A percentile compares a stretch with the other conserved stretches of the same genome.
These are phyloP conservation scores for Sporothrix brunneoviolacea DNA, from an alignment of 2,329 filamentous ascomycete genomes.

Conservation along the genomic window DNA sequence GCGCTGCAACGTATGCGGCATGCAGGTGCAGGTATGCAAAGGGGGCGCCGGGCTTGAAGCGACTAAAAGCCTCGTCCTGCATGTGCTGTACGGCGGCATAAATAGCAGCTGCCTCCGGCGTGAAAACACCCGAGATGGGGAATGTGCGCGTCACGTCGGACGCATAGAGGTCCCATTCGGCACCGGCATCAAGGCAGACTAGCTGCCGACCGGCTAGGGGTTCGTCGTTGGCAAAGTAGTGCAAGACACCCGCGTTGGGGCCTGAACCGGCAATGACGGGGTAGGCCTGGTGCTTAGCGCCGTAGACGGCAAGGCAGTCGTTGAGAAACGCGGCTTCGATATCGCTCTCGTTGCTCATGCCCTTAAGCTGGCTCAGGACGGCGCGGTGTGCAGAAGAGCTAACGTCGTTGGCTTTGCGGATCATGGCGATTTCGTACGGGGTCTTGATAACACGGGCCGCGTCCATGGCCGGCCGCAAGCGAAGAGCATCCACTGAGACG, in stretches of 20 bases:
- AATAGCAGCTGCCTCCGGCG: conserved; percentile 61
- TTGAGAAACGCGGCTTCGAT: conserved; percentile 72
- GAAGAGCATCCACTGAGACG: conserved; percentile 39
- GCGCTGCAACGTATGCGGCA: conserved; percentile 65
- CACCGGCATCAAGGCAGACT: conserved; percentile 80
- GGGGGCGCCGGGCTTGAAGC: conserved; percentile 60
- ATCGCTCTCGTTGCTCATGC: conserved; percentile 70
- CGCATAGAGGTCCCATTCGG: conserved; percentile 79
- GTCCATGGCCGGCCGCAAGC: conserved; percentile 67
- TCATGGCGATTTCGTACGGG: conserved; percentile 74
- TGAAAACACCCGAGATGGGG: conserved; percentile 65
- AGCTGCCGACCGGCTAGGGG: conserved; percentile 62
- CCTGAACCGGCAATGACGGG: conserved; percentile 82
- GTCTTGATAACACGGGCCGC: conserved; percentile 76
- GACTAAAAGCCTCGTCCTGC: conserved; percentile 67
- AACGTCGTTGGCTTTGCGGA: conserved; percentile 74
- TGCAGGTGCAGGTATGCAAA: conserved; percentile 68
- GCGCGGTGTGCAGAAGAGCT: conserved; percentile 70
- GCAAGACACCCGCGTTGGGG: conserved; percentile 73
- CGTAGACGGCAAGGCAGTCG: conserved; percentile 59
- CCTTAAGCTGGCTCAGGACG: conserved; percentile 58
- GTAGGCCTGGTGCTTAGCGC: conserved; percentile 76
- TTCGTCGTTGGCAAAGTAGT: conserved; percentile 78
- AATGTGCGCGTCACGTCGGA: conserved; percentile 87
- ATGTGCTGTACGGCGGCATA: conserved; percentile 74